phyloP scores from a whole-genome alignment of 176 grass and related monocot genomes.

The Ensete ventricosum region DNA sequence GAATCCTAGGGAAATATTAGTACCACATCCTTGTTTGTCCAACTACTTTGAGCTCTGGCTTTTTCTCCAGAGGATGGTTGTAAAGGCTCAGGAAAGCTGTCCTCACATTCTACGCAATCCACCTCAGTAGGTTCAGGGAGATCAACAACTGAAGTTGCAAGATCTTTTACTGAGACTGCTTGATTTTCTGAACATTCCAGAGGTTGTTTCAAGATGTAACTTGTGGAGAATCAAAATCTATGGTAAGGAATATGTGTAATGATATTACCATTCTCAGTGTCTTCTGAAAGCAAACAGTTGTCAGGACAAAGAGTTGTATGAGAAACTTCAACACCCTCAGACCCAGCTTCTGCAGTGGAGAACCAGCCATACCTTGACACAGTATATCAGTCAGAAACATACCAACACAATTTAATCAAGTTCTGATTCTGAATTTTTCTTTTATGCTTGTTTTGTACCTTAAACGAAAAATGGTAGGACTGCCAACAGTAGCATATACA shows the following conservation, averaged over 20 bases:
- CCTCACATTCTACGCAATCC: background rate
- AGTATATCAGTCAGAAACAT: constrained; percentile 11
- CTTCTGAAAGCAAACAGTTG: constrained; percentile 48
- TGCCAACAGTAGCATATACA: constrained; percentile 68
- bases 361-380: constrained; percentile 91
- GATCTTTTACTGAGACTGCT: constrained; percentile 13
- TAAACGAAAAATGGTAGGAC: constrained; percentile 82
- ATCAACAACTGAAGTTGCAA: constrained; percentile 19
- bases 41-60: constrained; percentile 33
- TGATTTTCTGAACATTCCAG: constrained; percentile 27
- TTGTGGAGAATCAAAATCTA: constrained; percentile 16
- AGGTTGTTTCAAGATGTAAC: constrained; percentile 23
- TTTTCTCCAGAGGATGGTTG: constrained; percentile 12
- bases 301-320: constrained; percentile 30
- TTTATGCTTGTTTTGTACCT: constrained; percentile 40
- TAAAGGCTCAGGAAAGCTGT: background rate
- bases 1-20: constrained; percentile 14
- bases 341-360: constrained; percentile 48
- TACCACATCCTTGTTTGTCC: constrained; percentile 44
- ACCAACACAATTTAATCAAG: background rate
- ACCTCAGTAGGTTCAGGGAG: constrained; percentile 10
- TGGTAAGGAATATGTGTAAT: constrained; percentile 19
- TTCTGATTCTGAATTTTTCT: background rate
- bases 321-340: constrained; percentile 36
- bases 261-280: constrained; percentile 31